Base-by-base conservation (phyloP, 306 rosid species). In the Ormosia emarginata region DNA sequence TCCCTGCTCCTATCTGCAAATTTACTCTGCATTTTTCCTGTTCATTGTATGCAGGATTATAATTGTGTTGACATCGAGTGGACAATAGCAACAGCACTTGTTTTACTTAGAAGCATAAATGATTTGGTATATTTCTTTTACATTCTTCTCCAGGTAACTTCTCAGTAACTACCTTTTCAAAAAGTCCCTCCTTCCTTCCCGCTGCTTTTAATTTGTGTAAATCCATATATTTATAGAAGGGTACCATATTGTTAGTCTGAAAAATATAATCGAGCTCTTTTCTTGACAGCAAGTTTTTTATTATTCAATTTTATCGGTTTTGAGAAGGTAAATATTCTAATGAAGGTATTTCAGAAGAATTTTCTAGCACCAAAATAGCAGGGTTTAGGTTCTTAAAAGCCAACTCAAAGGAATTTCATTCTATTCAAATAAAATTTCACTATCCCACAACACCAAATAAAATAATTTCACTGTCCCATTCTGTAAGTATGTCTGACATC, bases 91-190 rank as follows among this genome's bases (percentile, higher is more conserved):
- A 80, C 59, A 63, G 39, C 80, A 24, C 82, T 94, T 53, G 97
- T 92, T 81, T 80, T 59, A 43, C 24, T 92, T 64, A 87, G 98
- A 89, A 88, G 93, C 83, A 5, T 94, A 62, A 90, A 90, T 30
- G 98, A 94, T 91, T n/a, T 88, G 49, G 44, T 94, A 17, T 89
- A 86, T 86, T 69, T 91, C 53, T 56, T 94, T 18, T 85, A 94
- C 85, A 90, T 94, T 56, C 83, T 94, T 85, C 96, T 94, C 53
- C 97, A 92, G 96, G 98, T 93, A 89, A 63, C 50, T 67, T 74
- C 52, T 77, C 14, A 3, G 2, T 50, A 37, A 37, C 46, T 53
- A 12, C 39, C 53, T 73, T 41, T 40, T 14, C 75, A 8, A 40
- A 44, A 68, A 56, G 18, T 24, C 24, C 24, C 24, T 0, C 36